These are phyloP conservation scores for Colletotrichum viniferum DNA, from an alignment of 2,329 filamentous ascomycete genomes.

Conservation along the genomic window DNA sequence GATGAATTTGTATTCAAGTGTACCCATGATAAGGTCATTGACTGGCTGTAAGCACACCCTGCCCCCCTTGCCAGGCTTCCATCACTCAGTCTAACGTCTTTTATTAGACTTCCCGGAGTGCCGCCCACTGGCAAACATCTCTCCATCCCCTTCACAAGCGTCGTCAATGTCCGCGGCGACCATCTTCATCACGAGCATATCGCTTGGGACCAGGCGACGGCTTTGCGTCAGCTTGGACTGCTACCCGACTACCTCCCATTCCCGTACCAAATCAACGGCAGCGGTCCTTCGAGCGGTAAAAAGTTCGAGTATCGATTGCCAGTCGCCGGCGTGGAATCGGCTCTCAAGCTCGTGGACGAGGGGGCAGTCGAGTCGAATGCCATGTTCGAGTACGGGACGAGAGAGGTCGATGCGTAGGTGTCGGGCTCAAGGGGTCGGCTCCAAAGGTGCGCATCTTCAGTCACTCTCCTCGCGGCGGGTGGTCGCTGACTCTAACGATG, in stretches of 20 bases:
- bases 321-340: constrained; percentile 34
- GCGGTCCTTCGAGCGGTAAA: constrained; percentile 3
- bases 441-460: background rate
- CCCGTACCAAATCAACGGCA: constrained; percentile 37
- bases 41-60: constrained; percentile 66
- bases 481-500: background rate
- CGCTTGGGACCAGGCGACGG: constrained; percentile 70
- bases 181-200: constrained; percentile 71
- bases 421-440: background rate
- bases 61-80: background rate
- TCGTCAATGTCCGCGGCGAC: constrained; percentile 69
- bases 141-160: constrained; percentile 63
- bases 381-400: constrained; percentile 28
- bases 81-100: background rate
- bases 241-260: constrained; percentile 66
- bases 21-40: constrained; percentile 66
- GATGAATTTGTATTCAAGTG: constrained; percentile 73
- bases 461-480: background rate
- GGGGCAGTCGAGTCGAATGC: constrained; percentile 34
- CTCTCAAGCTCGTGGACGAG: constrained; percentile 34
- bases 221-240: constrained; percentile 62
- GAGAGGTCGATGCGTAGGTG: constrained; percentile 12
- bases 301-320: constrained; percentile 35
- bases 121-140: constrained; percentile 58
- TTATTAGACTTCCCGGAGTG: constrained; percentile 53